Percentiles rank a stretch among this genome's conserved stretches.
Evolutionary conservation across 2,329 filamentous ascomycete genomes (phyloP).

Genomic region (Alternaria sp.): DNA sequence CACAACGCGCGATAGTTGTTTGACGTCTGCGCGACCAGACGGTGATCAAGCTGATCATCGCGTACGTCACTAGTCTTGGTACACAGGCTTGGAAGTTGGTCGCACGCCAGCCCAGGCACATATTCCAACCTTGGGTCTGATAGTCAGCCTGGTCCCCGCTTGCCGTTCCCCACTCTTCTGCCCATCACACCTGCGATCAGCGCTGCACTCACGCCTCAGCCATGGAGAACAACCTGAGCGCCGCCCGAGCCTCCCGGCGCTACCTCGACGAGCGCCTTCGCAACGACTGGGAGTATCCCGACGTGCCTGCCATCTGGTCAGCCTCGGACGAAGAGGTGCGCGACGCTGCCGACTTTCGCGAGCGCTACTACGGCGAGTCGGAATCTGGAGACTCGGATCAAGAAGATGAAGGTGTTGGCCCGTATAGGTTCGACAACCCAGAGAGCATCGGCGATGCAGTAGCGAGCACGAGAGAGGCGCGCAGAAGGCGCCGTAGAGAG

Average conservation of each 20-base stretch:
- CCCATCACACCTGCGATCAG: neutral
- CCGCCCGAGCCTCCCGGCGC: conserved; percentile 50
- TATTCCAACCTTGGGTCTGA: neutral
- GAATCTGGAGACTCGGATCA: conserved; percentile 28
- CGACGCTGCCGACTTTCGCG: conserved; percentile 47
- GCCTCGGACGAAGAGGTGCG: conserved; percentile 45
- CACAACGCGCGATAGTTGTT: neutral
- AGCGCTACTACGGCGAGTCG: conserved; percentile 52
- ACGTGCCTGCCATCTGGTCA: conserved; percentile 37
- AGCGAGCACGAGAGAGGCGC: conserved; percentile 30
- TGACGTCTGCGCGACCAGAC: neutral
- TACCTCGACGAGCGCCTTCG: conserved; percentile 52
- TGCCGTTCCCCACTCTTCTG: neutral
- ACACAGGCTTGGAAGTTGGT: neutral
- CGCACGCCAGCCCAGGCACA: too few relatives aligned
- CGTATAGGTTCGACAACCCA: conserved; percentile 54
- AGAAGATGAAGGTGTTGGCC: conserved; percentile 35
- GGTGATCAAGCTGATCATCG: neutral
- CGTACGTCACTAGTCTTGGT: conserved; percentile 6
- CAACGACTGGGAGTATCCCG: conserved; percentile 55
- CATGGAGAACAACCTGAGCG: conserved; percentile 51
- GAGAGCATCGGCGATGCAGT: conserved; percentile 52
- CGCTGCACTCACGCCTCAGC: neutral
- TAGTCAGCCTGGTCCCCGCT: neutral
- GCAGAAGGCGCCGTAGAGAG: conserved; percentile 48